These are phyloP conservation scores for Symbiodinium pilosum DNA, from an alignment of 73 alveolate genomes.

Conservation along the genomic window DNA sequence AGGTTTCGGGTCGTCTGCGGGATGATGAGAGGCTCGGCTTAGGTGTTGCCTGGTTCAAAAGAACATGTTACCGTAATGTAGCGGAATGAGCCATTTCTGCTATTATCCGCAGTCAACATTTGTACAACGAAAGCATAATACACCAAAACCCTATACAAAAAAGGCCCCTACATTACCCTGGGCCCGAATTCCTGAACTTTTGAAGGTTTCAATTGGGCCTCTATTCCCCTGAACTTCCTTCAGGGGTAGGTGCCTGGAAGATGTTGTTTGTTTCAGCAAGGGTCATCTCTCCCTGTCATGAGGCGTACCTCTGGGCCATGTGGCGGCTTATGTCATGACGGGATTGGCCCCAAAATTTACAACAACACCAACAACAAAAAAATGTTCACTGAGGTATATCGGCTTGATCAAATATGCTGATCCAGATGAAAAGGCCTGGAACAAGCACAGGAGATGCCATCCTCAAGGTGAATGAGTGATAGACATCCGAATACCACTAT, in stretches of 20 bases:
- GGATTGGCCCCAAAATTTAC: neutral
- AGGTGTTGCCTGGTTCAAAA: neutral
- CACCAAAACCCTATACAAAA: too few species aligned
- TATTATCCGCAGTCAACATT: too few species aligned
- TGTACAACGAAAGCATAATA: too few species aligned
- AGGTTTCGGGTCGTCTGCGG: neutral
- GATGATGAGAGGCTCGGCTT: neutral
- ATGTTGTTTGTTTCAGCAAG: neutral
- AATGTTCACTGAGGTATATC: conserved; percentile 75
- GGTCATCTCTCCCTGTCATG: neutral
- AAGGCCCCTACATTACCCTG: too few species aligned
- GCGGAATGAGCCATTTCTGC: too few species aligned
- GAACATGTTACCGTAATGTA: too few species aligned
- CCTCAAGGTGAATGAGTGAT: too few species aligned
- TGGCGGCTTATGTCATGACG: neutral
- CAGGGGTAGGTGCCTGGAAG: neutral
- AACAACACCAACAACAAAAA: neutral
- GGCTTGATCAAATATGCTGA: conserved; percentile 64
- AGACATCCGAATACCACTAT: too few species aligned
- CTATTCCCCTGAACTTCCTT: too few species aligned
- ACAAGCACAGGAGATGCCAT: too few species aligned
- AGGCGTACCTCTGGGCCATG: neutral
- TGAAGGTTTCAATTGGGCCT: too few species aligned
- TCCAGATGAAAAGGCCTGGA: conserved; percentile 67
- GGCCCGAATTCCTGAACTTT: too few species aligned